Percentiles rank a stretch among this genome's conserved stretches.
Conservation (phyloP, 108 stramenopile genomes). For the Nitzschia inconspicua region DNA sequence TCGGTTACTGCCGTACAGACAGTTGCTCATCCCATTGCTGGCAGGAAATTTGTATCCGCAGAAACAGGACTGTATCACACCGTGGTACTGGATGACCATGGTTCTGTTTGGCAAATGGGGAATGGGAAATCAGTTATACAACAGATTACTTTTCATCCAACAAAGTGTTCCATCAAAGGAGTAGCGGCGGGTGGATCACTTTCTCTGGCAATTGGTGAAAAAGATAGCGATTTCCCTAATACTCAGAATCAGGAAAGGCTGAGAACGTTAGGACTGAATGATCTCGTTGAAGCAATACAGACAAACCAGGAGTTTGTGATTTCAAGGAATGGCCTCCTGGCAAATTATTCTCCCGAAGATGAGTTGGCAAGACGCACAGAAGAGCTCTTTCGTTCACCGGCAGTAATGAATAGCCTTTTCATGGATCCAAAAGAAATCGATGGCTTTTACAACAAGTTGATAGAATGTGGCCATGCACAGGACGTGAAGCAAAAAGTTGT, state of each 20-base stretch:
- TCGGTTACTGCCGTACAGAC: slow-evolving; percentile 4
- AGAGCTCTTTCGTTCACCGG: slow-evolving; percentile 57
- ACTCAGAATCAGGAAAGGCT: background rate
- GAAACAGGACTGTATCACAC: slow-evolving; percentile 55
- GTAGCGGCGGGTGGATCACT: slow-evolving; percentile 63
- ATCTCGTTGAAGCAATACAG: slow-evolving; percentile 32
- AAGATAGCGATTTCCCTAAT: too few species aligned
- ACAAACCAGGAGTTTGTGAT: slow-evolving; percentile 24
- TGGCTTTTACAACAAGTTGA: slow-evolving; percentile 42
- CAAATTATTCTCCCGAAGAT: slow-evolving; percentile 15
- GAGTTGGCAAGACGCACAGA: slow-evolving; percentile 50
- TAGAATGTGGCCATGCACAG: slow-evolving; percentile 13
- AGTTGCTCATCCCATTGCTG: slow-evolving; percentile 38
- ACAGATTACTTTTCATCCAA: slow-evolving; percentile 32
- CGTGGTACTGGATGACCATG: slow-evolving; percentile 52
- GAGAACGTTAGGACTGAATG: slow-evolving; percentile 22
- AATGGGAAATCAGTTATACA: background rate
- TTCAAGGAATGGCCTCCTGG: background rate
- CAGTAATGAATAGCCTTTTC: slow-evolving; percentile 64
- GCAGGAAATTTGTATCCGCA: slow-evolving; percentile 41
- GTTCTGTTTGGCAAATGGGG: slow-evolving; percentile 60
- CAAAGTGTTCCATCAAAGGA: slow-evolving; percentile 34
- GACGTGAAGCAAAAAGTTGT: slow-evolving; percentile 38
- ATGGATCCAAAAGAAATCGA: slow-evolving; percentile 61
- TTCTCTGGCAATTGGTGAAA: slow-evolving; percentile 38